Evolutionary conservation across 139 green algal species (phyloP).

Genomic region (Spirogloea muscicola): DNA sequence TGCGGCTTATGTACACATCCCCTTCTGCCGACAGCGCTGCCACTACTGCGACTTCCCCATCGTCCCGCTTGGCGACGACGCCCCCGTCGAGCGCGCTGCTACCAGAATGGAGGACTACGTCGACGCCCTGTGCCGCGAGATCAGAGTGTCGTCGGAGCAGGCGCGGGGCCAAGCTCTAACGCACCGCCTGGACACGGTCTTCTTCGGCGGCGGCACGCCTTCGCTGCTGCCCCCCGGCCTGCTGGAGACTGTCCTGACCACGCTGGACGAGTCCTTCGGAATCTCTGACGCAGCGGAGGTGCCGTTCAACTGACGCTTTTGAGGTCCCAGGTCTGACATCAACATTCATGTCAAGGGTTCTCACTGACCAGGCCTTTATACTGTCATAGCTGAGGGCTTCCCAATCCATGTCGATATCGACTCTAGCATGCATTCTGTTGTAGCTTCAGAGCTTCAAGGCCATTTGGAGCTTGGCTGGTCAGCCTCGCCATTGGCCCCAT

Average conservation of each 20-base stretch:
- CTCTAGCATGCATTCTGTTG: no score
- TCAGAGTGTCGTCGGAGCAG: constrained; percentile 32
- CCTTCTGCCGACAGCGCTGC: constrained; percentile 93
- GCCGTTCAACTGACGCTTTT: no score
- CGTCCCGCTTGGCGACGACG: constrained; percentile 56
- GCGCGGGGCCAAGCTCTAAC: not conserved
- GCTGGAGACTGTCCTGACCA: constrained; percentile 64
- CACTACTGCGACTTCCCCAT: constrained; percentile 97
- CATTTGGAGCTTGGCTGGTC: no score
- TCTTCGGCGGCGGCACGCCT: constrained; percentile 89
- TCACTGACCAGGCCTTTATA: no score
- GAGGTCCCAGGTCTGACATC: no score
- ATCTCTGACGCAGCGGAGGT: constrained; percentile 70
- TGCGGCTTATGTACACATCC: constrained; percentile 86
- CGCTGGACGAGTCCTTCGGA: constrained; percentile 54
- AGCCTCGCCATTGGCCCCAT: no score
- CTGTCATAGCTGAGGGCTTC: no score
- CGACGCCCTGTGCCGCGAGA: constrained; percentile 64
- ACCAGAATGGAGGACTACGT: constrained; percentile 57
- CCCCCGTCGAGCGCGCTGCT: not conserved
- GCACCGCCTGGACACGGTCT: constrained; percentile 68
- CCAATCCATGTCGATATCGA: no score
- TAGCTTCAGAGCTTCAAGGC: no score
- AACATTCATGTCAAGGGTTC: no score
- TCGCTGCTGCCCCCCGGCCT: constrained; percentile 74